Percentiles rank a stretch among this genome's conserved stretches.
Evolutionary conservation across 1,139 yeast genomes (phyloP).

Genomic region (Yamadazyma siamensis): DNA sequence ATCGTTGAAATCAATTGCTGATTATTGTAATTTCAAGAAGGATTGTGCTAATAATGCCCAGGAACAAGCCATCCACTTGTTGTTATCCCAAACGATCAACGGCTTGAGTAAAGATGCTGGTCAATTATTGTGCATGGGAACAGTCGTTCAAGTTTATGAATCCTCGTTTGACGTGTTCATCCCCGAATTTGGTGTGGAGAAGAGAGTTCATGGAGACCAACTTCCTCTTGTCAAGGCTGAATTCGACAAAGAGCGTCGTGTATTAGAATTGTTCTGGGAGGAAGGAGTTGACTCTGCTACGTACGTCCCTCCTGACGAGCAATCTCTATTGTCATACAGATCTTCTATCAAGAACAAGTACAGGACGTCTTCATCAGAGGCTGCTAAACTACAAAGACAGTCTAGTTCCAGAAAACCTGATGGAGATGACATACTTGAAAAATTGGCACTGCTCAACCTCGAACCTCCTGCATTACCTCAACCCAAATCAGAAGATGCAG

Average conservation of each 20-base stretch:
- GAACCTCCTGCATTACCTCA: conserved; percentile 48
- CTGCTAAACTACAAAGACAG: conserved; percentile 54
- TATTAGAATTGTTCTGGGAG: conserved; percentile 89
- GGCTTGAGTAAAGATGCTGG: conserved; percentile 75
- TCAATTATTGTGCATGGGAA: conserved; percentile 79
- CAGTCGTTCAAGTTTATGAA: conserved; percentile 89
- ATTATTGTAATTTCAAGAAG: conserved; percentile 91
- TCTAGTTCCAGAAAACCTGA: conserved; percentile 18
- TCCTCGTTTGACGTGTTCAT: conserved; percentile 92
- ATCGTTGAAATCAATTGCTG: conserved; percentile 75
- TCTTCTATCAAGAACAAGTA: conserved; percentile 75
- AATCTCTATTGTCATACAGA: conserved; percentile 70
- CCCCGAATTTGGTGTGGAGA: conserved; percentile 95
- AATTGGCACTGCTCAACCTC: conserved; percentile 49
- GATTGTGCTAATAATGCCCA: conserved; percentile 94
- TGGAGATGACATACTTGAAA: conserved; percentile 41
- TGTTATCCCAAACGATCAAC: conserved; percentile 79
- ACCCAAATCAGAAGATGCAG: conserved; percentile 32
- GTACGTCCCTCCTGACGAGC: conserved; percentile 84
- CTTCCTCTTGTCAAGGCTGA: conserved; percentile 91
- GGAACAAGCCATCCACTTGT: conserved; percentile 88
- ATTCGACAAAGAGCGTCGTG: conserved; percentile 65
- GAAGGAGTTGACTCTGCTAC: conserved; percentile 89
- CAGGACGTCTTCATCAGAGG: conserved; percentile 67
- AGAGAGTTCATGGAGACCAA: conserved; percentile 97